Conservation (phyloP, 306 rosid species). For the Castanea mollissima region DNA sequence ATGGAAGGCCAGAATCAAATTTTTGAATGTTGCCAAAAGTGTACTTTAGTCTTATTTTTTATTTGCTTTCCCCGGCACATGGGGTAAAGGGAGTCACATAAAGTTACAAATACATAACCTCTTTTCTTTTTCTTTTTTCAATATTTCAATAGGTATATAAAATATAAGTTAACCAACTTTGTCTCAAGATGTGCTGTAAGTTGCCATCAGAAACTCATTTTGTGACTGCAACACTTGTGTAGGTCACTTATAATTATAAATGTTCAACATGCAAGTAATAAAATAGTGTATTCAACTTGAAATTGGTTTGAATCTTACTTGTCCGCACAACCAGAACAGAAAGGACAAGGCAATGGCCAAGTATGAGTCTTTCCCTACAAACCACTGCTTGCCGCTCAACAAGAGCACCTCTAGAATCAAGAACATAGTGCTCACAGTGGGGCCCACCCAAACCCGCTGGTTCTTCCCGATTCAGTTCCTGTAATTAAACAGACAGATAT, state of each 20-base stretch:
- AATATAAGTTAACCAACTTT: background rate
- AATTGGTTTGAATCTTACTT: slow-evolving; percentile 44
- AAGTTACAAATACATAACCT: background rate
- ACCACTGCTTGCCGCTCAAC: slow-evolving; percentile 93
- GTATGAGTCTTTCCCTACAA: slow-evolving; percentile 81
- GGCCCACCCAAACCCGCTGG: slow-evolving; percentile 97
- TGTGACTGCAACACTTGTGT: background rate
- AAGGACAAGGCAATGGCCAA: slow-evolving; percentile 93
- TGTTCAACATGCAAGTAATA: background rate
- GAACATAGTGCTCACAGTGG: slow-evolving; percentile 70
- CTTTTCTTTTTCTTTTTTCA: background rate
- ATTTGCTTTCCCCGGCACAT: background rate
- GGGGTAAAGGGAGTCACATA: background rate
- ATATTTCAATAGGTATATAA: background rate
- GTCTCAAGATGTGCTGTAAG: too few species aligned
- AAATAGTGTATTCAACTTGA: slow-evolving; percentile 21
- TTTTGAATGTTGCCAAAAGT: too few species aligned
- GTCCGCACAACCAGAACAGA: slow-evolving; percentile 74
- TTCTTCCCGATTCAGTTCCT: slow-evolving; percentile 96
- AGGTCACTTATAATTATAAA: background rate
- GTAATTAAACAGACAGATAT: slow-evolving; percentile 24
- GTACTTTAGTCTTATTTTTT: too few species aligned
- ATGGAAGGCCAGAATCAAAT: too few species aligned
- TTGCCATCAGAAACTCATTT: too few species aligned
- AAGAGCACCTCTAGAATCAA: slow-evolving; percentile 95